phyloP scores from a whole-genome alignment of 495 filamentous ascomycete species.

The Aspergillus avenaceus region DNA sequence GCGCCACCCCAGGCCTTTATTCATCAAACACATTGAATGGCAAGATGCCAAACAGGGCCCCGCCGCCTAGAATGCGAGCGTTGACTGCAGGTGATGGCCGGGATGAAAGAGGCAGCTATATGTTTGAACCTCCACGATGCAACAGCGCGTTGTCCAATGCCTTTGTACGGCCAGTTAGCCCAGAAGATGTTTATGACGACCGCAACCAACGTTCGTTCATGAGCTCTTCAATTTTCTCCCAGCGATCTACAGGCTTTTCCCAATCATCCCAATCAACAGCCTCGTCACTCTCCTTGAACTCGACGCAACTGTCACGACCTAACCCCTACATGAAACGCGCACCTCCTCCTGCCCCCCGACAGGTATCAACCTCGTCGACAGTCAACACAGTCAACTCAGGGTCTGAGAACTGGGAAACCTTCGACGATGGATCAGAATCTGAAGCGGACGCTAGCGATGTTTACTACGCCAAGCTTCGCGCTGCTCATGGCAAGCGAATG shows the following conservation, averaged over 20 bases:
- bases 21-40: slow-evolving; percentile 50
- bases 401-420: slow-evolving; percentile 96
- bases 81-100: slow-evolving; percentile 65
- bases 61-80: slow-evolving; percentile 88
- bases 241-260: slow-evolving; percentile 36
- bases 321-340: slow-evolving; percentile 42
- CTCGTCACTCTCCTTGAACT: slow-evolving; percentile 36
- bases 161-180: slow-evolving; percentile 70
- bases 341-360: slow-evolving; percentile 52
- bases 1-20: slow-evolving; percentile 43
- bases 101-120: slow-evolving; percentile 55
- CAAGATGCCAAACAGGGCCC: slow-evolving; percentile 62
- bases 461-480: slow-evolving; percentile 72
- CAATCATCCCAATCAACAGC: slow-evolving; percentile 38
- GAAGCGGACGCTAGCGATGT: slow-evolving; percentile 69
- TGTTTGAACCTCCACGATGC: slow-evolving; percentile 58
- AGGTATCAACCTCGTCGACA: slow-evolving; percentile 68
- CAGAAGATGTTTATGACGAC: slow-evolving; percentile 86
- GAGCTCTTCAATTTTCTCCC: slow-evolving; percentile 44
- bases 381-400: slow-evolving; percentile 63
- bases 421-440: slow-evolving; percentile 71
- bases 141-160: slow-evolving; percentile 61
- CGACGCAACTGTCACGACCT: slow-evolving; percentile 33
- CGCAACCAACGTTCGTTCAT: slow-evolving; percentile 47
- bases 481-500: slow-evolving; percentile 59